Evolutionary conservation across 2,329 filamentous ascomycete species (phyloP).

Genomic region (Alternaria novae-zelandiae): DNA sequence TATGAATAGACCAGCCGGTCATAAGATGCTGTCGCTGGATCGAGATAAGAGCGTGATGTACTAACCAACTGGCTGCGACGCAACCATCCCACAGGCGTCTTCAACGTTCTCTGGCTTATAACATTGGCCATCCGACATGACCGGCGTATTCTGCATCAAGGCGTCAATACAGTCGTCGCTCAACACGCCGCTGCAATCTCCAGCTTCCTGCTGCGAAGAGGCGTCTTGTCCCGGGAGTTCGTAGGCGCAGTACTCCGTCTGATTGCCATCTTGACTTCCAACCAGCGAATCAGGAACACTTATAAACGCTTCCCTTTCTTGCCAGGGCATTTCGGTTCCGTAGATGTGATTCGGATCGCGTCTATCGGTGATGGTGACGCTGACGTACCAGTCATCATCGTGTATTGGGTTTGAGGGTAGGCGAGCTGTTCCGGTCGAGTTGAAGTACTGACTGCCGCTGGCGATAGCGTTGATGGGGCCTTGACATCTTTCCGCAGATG

Average conservation of each 20-base stretch:
- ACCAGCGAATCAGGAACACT: neutral
- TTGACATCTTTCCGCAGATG: neutral
- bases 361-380: conserved; percentile 1
- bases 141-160: neutral
- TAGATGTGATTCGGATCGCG: neutral
- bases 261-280: neutral
- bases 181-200: neutral
- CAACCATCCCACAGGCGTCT: neutral
- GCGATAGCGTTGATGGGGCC: neutral
- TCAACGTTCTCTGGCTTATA: neutral
- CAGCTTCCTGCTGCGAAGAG: neutral
- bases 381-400: neutral
- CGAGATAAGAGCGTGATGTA: neutral
- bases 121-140: neutral
- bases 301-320: neutral
- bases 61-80: neutral
- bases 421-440: neutral
- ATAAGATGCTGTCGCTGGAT: too few relatives aligned
- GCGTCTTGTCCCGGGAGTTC: neutral
- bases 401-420: neutral
- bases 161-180: neutral
- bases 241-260: neutral
- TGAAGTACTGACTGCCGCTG: neutral
- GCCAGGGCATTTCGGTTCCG: neutral
- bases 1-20: too few relatives aligned